phyloP scores from a whole-genome alignment of 306 rosid genomes.

The Glycine latifolia region DNA sequence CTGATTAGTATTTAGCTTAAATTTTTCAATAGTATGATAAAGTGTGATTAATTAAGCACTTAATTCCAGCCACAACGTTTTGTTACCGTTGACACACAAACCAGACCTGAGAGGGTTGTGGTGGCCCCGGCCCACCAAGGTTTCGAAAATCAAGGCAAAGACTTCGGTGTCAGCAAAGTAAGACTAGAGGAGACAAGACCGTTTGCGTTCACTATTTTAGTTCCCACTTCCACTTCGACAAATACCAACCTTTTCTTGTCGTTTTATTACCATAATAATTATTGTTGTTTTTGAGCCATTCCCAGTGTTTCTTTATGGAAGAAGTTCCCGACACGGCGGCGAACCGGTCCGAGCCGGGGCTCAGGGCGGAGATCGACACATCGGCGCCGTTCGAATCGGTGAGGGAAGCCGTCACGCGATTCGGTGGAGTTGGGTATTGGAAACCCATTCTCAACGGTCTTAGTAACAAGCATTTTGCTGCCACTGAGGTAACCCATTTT shows the following conservation, averaged over 20 bases:
- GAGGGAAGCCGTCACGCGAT: slow-evolving; percentile 78
- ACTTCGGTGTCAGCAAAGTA: slow-evolving; percentile 23
- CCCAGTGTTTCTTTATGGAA: neutral
- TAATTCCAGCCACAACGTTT: neutral
- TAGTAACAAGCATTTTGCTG: neutral
- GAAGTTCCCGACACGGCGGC: neutral
- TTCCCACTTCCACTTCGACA: neutral
- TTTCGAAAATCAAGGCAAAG: slow-evolving; percentile 54
- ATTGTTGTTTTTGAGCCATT: too few species aligned
- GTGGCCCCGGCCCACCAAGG: neutral
- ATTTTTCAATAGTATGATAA: too few species aligned
- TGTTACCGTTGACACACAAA: slow-evolving; percentile 47
- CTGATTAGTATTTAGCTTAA: too few species aligned
- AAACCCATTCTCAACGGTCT: slow-evolving; percentile 56
- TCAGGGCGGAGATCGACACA: slow-evolving; percentile 81
- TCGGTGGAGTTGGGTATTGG: slow-evolving; percentile 87
- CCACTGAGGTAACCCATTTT: slow-evolving; percentile 53
- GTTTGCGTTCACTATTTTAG: slow-evolving; percentile 24
- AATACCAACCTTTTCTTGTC: slow-evolving; percentile 18
- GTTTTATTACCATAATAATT: neutral
- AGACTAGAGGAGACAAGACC: slow-evolving; percentile 39
- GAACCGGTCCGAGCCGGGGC: slow-evolving; percentile 46
- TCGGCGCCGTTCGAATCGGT: slow-evolving; percentile 94
- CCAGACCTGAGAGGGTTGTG: too few species aligned
- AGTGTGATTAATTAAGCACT: too few species aligned